Base-by-base conservation (phyloP, 176 grass and related monocot species). In the Cocos nucifera region DNA sequence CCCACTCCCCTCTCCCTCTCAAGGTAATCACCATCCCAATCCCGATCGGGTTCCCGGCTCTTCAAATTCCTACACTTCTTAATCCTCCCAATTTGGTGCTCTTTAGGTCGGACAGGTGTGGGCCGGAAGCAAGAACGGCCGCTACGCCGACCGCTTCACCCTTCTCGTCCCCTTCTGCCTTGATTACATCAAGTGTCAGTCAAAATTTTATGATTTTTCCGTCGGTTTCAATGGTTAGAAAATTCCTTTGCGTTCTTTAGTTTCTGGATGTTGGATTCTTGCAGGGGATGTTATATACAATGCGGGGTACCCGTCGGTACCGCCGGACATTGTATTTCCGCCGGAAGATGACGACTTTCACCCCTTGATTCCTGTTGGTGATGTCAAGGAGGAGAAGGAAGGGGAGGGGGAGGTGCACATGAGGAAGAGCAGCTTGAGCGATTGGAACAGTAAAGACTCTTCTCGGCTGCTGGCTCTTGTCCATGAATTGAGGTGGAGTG, bases 81-180 rank as follows among this genome's bases (percentile, higher is more conserved):
- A 67, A n/a, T 53, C 53, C 15, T 3, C 51, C 73, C 57, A 63
- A 21, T 4, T 62, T 7, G 8, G 54, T 19, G 56, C 15, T 32
- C 39, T 75, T 55, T 80, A 91, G 92, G 84, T 91, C 26, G 81
- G 56, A 0, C 78, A 75, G 69, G 82, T 88, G 71, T 97, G 81
- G 80, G 87, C 92, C 64, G 87, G 92, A 6, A 85, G 81, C 80
- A 75, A 75, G 58, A 69, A 80, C 65, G 75, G 65, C 23, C 73
- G 76, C 75, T 73, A 75, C 76, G 72, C 78, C 59, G 92, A 97
- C 32, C 86, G 92, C 48, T 88, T 97, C 78, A 82, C 75, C 50
- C 84, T 97, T 66, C 65, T 71, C 23, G 53, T 97, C 73, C 92
- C 92, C 61, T 91, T 97, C 83, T 97, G 92, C 92, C 92, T 97